Percentiles rank a stretch among this genome's conserved stretches.
Conservation (phyloP, 1,284 basidiomycete species). For the Trametes pubescens region DNA sequence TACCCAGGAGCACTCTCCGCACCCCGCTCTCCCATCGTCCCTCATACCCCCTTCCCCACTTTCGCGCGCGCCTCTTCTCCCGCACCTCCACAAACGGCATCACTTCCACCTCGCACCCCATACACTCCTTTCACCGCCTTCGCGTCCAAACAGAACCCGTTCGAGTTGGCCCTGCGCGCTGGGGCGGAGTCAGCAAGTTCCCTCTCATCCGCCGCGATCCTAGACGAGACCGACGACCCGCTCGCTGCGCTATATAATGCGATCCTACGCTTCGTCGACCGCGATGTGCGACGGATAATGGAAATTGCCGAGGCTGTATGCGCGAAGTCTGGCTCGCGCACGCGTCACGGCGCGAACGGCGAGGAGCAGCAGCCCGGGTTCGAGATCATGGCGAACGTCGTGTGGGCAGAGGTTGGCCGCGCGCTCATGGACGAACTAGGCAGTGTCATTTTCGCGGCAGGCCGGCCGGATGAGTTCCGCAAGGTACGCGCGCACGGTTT, state of each 20-base stretch:
- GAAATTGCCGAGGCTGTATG: constrained; percentile 76
- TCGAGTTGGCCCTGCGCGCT: constrained; percentile 43
- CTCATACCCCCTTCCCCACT: constrained; percentile 70
- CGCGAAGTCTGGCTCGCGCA: constrained; percentile 50
- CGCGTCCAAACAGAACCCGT: constrained; percentile 58
- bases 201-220: constrained; percentile 50
- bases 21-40: constrained; percentile 77
- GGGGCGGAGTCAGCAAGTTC: constrained; percentile 21
- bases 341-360: constrained; percentile 17
- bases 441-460: constrained; percentile 85
- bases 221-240: constrained; percentile 71
- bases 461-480: constrained; percentile 89
- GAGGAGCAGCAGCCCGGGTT: constrained; percentile 57
- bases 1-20: constrained; percentile 71
- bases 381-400: constrained; percentile 84
- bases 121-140: constrained; percentile 72
- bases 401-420: constrained; percentile 87
- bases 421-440: constrained; percentile 89
- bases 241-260: constrained; percentile 83
- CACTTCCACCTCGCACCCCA: constrained; percentile 65
- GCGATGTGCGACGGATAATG: constrained; percentile 77
- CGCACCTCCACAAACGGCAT: constrained; percentile 35
- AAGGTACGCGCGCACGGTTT: constrained; percentile 62
- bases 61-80: constrained; percentile 28
- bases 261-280: constrained; percentile 81